Evolutionary conservation across 2,329 filamentous ascomycete genomes (phyloP), one percentile per base, ranked within the genome.

Genomic region (Fusarium duplospermum): DNA sequence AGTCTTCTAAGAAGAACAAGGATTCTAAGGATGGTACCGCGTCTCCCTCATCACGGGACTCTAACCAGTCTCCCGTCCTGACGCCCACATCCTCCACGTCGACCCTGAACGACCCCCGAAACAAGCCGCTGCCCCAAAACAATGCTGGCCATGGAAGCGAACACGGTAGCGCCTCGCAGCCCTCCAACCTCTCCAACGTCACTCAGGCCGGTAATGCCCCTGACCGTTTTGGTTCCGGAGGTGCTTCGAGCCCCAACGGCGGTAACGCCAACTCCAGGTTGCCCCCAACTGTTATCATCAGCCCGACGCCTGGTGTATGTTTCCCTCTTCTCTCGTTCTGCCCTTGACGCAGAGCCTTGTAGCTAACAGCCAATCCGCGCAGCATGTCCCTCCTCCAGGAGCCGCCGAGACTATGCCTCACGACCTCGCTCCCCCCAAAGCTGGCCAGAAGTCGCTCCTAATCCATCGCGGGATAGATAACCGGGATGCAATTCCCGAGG

Each of bases 321-420:
- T 22, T 9, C 62, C 69, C 62, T 33, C 66, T 47, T 50, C 66
- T 69, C 70, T 64, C 59, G 42, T 66, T 31, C 72, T 67, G 20
- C 62, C 58, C 61, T 16, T 9, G n/a, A 27, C 20, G n/a, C 20
- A 33, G 36, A 42, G 24, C 10, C 5, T 29, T 52, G 33, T 16
- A n/a, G 54, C 74, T 78, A 56, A 78, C 62, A 29, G 36, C 56
- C 35, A 36, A 42, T 38, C 57, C 47, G 13, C 33, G 31, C 29
- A 84, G 95, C 96, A 99, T 85, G 87, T 96, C 52, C 95, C 96
- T 60, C 95, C 95, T 71, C 96, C 96, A 57, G 96, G 96, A 76
- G 93, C 95, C 67, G 93, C 95, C 74, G 96, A 99, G 86, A 98
- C 96, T 7, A 98, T 99, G 96, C 96, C 96, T 62, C 94, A 97